A percentile compares a stretch with the other conserved stretches of the same genome.
These are phyloP conservation scores for Colletotrichum agaves DNA, from an alignment of 2,329 filamentous ascomycete genomes.

Conservation along the genomic window DNA sequence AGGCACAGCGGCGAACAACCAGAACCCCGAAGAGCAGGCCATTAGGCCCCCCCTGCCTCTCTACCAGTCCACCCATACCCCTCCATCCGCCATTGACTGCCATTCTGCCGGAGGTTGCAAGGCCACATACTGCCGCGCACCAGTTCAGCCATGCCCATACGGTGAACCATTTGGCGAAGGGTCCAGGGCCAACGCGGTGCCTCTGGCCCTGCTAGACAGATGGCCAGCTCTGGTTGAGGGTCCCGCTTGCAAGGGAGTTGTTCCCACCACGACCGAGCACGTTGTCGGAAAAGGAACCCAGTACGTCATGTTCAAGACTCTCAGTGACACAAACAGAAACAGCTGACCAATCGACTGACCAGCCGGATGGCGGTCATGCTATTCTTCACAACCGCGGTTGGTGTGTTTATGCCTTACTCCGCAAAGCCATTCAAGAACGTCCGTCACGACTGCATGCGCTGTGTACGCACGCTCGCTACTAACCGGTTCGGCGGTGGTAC, in stretches of 20 bases:
- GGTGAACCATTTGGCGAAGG: neutral
- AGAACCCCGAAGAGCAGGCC: slow-evolving; percentile 7
- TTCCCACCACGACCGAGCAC: slow-evolving; percentile 23
- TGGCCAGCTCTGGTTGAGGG: slow-evolving; percentile 33
- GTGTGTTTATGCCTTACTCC: slow-evolving; percentile 32
- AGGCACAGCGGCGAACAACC: slow-evolving; percentile 18
- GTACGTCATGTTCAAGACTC: neutral
- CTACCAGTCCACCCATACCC: slow-evolving; percentile 24
- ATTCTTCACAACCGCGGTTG: slow-evolving; percentile 33
- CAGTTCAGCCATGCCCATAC: neutral
- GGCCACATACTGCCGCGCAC: neutral
- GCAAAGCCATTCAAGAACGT: slow-evolving; percentile 33
- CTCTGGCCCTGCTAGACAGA: slow-evolving; percentile 23
- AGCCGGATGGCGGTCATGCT: slow-evolving; percentile 36
- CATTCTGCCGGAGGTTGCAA: neutral
- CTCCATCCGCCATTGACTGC: slow-evolving; percentile 9
- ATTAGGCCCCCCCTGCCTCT: slow-evolving; percentile 21
- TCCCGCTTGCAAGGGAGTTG: slow-evolving; percentile 27
- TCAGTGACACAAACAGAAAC: neutral
- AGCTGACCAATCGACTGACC: neutral
- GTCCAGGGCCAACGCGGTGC: slow-evolving; percentile 25
- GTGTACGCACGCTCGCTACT: slow-evolving; percentile 29
- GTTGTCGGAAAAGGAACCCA: slow-evolving; percentile 33
- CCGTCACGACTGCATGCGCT: slow-evolving; percentile 29
- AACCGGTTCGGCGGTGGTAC: slow-evolving; percentile 29